phyloP scores from a whole-genome alignment of 129 eudicot species.

The Smallanthus sonchifolius region DNA sequence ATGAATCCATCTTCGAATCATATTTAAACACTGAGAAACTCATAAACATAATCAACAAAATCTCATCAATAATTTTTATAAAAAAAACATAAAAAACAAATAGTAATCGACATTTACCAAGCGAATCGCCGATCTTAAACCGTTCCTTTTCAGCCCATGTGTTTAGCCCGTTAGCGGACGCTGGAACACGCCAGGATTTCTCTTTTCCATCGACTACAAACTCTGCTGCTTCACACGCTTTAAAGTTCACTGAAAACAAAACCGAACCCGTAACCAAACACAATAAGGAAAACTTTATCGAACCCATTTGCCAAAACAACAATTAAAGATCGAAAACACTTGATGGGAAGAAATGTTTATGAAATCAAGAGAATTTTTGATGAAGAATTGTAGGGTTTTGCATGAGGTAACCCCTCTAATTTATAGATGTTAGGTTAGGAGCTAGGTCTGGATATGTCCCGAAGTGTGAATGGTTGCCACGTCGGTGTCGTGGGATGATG shows the following conservation, averaged over 20 bases:
- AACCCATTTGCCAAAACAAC: slow-evolving; percentile 17
- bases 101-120: slow-evolving; percentile 28
- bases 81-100: background rate
- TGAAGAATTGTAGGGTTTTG: slow-evolving; percentile 15
- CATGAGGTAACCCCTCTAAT: slow-evolving; percentile 2
- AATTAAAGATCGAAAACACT: background rate
- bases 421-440: slow-evolving; percentile 20
- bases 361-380: background rate
- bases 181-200: slow-evolving; percentile 36
- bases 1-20: slow-evolving; percentile 41
- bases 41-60: background rate
- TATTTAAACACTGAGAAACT: slow-evolving; percentile 41
- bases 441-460: slow-evolving; percentile 5
- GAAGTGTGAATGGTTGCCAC: slow-evolving; percentile 17
- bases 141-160: slow-evolving; percentile 48
- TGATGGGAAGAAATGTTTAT: background rate
- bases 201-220: slow-evolving; percentile 35
- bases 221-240: slow-evolving; percentile 32
- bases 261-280: slow-evolving; percentile 18
- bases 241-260: slow-evolving; percentile 16
- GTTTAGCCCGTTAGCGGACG: slow-evolving; percentile 28
- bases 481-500: slow-evolving; percentile 13
- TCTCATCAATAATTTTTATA: background rate
- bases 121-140: slow-evolving; percentile 48
- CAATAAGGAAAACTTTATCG: background rate